Percentiles rank a stretch among this genome's conserved stretches.
phyloP scores from a whole-genome alignment of 2,329 filamentous ascomycete species.

The Saccharata proteae region DNA sequence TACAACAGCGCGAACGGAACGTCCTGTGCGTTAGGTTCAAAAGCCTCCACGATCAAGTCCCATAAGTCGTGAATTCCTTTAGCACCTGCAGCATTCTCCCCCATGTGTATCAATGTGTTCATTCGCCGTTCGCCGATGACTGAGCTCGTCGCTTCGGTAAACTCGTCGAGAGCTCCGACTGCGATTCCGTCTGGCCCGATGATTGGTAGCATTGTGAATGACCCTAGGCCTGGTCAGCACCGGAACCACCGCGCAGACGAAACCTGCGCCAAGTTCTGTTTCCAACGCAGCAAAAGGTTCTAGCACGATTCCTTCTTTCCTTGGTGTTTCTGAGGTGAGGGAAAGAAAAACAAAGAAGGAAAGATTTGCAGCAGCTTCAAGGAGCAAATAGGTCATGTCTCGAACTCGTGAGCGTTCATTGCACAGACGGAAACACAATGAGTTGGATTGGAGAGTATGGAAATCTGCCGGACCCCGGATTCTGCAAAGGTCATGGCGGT shows the following conservation, averaged over 20 bases:
- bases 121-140: slow-evolving; percentile 7
- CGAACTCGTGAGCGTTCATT: too few relatives aligned
- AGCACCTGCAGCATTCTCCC: slow-evolving; percentile 5
- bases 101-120: slow-evolving; percentile 4
- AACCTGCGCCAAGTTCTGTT: neutral
- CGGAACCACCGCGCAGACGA: neutral
- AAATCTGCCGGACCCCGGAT: too few relatives aligned
- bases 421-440: too few relatives aligned
- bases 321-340: too few relatives aligned
- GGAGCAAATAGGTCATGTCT: too few relatives aligned
- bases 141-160: slow-evolving; percentile 4
- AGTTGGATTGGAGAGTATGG: too few relatives aligned
- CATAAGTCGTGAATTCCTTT: slow-evolving; percentile 4
- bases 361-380: too few relatives aligned
- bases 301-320: too few relatives aligned
- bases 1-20: slow-evolving; percentile 6
- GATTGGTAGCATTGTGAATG: slow-evolving; percentile 7
- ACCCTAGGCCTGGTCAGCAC: slow-evolving; percentile 1
- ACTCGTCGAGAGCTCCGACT: slow-evolving; percentile 7
- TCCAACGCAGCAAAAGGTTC: too few relatives aligned
- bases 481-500: too few relatives aligned
- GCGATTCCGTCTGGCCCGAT: slow-evolving; percentile 4
- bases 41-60: neutral
- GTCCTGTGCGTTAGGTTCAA: slow-evolving; percentile 7
- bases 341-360: too few relatives aligned